Evolutionary conservation across 805 yeast species (phyloP).

Genomic region (Myxozyma mucilagina): DNA sequence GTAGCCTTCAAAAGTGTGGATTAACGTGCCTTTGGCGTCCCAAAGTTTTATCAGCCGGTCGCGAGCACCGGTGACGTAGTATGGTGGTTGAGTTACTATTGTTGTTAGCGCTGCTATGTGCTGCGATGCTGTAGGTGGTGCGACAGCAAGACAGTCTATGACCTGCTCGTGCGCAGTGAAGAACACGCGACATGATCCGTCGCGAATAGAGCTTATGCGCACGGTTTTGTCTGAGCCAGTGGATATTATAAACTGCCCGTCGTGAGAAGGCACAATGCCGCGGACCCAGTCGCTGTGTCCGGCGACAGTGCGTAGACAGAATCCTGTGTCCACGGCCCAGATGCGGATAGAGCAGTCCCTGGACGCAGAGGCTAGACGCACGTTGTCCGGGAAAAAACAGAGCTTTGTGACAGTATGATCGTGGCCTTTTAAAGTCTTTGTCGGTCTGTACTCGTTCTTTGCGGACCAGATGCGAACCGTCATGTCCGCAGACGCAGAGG

Average conservation of each 20-base stretch:
- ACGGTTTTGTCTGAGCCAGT: slow-evolving; percentile 79
- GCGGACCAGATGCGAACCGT: slow-evolving; percentile 73
- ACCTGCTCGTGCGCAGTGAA: slow-evolving; percentile 73
- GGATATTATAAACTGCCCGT: slow-evolving; percentile 62
- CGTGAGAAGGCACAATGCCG: slow-evolving; percentile 48
- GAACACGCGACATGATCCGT: slow-evolving; percentile 67
- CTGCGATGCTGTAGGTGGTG: slow-evolving; percentile 48
- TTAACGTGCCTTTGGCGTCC: slow-evolving; percentile 63
- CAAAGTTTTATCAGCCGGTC: slow-evolving; percentile 75
- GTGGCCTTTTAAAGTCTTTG: slow-evolving; percentile 75
- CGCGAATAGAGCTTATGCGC: slow-evolving; percentile 62
- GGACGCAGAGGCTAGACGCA: slow-evolving; percentile 66
- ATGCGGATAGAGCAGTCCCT: slow-evolving; percentile 86
- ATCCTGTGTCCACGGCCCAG: slow-evolving; percentile 70
- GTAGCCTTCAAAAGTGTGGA: slow-evolving; percentile 69
- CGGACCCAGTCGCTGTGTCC: slow-evolving; percentile 93
- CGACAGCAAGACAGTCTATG: slow-evolving; percentile 67
- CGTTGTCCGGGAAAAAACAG: slow-evolving; percentile 52
- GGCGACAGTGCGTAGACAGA: slow-evolving; percentile 61
- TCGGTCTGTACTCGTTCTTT: slow-evolving; percentile 49
- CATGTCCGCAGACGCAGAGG: slow-evolving; percentile 53
- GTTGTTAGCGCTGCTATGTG: background rate
- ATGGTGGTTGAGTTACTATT: slow-evolving; percentile 44
- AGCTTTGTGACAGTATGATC: slow-evolving; percentile 79
- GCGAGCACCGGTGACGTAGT: slow-evolving; percentile 76